Evolutionary conservation across 345 rosid genomes (phyloP).

Genomic region (Mallotus nudiflorus): DNA sequence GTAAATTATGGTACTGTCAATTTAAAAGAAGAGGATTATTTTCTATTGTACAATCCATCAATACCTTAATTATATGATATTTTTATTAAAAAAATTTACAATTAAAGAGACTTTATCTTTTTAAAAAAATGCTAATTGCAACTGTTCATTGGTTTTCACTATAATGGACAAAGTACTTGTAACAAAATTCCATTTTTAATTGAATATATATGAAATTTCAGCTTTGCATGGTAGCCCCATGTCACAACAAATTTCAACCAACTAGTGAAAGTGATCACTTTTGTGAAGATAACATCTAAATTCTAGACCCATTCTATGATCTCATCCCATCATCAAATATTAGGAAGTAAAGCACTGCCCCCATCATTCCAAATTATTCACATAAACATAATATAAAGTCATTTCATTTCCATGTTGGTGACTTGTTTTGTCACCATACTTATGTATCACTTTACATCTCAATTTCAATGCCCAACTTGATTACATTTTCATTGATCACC

Average conservation of each 20-base stretch:
- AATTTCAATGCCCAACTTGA: constrained; percentile 8
- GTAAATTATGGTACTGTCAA: no score
- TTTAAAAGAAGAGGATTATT: no score
- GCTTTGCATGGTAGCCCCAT: background rate
- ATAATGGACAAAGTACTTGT: no score
- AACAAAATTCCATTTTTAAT: no score
- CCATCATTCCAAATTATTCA: constrained; percentile 9
- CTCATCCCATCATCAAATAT: constrained; percentile 1
- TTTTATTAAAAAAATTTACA: no score
- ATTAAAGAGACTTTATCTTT: no score
- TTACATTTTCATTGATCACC: constrained; percentile 7
- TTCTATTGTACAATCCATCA: no score
- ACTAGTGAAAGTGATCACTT: background rate
- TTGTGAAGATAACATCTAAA: background rate
- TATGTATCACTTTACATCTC: background rate
- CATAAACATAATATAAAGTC: constrained; percentile 1
- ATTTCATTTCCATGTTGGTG: constrained; percentile 21
- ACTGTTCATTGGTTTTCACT: no score
- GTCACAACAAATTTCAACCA: background rate
- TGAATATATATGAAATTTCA: background rate
- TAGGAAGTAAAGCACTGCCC: background rate
- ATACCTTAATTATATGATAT: no score
- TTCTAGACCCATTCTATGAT: background rate
- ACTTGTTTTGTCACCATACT: constrained; percentile 18
- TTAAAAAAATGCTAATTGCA: no score